Evolutionary conservation across 352 stramenopile genomes (phyloP).

Genomic region (Aphanomyces euteiches): DNA sequence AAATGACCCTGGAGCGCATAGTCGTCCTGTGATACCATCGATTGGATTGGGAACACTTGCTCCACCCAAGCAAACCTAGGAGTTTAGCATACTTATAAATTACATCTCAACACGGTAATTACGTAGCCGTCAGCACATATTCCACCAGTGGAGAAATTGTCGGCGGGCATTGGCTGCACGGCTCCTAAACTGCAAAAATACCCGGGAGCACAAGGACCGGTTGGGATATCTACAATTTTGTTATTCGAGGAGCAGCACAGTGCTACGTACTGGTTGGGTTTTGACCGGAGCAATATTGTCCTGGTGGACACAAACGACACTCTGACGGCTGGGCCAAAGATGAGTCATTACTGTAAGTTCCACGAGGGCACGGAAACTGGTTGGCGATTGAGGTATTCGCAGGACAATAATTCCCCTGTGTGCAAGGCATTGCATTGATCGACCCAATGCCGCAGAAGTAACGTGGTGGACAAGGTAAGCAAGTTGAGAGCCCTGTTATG

Average conservation of each 20-base stretch:
- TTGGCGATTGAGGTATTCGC: slow-evolving; percentile 42
- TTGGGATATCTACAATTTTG: slow-evolving; percentile 32
- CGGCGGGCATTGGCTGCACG: slow-evolving; percentile 37
- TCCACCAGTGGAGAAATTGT: slow-evolving; percentile 45
- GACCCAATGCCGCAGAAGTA: slow-evolving; percentile 59
- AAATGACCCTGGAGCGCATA: slow-evolving; percentile 64
- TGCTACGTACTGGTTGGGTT: slow-evolving; percentile 43
- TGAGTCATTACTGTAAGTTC: slow-evolving; percentile 54
- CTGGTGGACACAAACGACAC: slow-evolving; percentile 56
- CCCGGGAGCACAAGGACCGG: slow-evolving; percentile 57
- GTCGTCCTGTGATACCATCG: slow-evolving; percentile 49
- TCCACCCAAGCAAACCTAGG: slow-evolving; percentile 53
- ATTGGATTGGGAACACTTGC: slow-evolving; percentile 47
- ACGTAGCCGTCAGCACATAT: slow-evolving; percentile 48
- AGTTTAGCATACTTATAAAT: not conserved
- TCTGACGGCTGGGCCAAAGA: slow-evolving; percentile 41
- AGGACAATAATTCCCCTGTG: slow-evolving; percentile 75
- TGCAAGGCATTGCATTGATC: slow-evolving; percentile 49
- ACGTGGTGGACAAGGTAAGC: slow-evolving; percentile 68
- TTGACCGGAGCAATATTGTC: slow-evolving; percentile 73
- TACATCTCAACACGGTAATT: slow-evolving; percentile 16
- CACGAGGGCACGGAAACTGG: slow-evolving; percentile 54
- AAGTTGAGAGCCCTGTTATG: slow-evolving; percentile 47
- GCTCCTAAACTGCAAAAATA: slow-evolving; percentile 63
- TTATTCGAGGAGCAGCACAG: slow-evolving; percentile 1